Conservation (phyloP, 257 asterid genomes). For the Rehmannia glutinosa region DNA sequence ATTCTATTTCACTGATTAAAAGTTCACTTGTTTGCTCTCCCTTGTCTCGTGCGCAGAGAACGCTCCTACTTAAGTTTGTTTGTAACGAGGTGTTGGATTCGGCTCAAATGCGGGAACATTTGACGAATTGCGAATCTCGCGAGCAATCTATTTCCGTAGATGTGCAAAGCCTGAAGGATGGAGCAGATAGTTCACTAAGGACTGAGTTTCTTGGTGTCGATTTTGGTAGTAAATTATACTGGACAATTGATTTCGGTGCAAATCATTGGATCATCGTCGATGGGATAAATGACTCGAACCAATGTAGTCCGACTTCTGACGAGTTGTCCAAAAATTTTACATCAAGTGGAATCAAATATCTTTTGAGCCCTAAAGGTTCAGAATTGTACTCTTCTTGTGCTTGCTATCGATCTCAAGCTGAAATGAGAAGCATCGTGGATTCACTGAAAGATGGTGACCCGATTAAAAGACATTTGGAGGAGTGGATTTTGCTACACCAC, state of each 20-base stretch:
- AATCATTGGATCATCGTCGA: background rate
- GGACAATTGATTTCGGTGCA: background rate
- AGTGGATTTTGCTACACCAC: background rate
- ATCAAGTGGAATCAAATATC: too few relatives aligned
- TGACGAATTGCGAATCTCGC: background rate
- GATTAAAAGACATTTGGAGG: background rate
- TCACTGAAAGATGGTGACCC: background rate
- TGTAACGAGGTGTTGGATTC: background rate
- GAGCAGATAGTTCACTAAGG: background rate
- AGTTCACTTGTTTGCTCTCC: too few relatives aligned
- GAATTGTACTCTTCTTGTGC: too few relatives aligned
- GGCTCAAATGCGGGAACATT: background rate
- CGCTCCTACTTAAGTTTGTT: background rate
- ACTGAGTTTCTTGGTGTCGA: conserved; percentile 11
- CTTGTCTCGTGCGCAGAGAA: background rate
- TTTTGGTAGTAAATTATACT: background rate
- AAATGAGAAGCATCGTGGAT: background rate
- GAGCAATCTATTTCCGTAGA: background rate
- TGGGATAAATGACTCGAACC: too few relatives aligned
- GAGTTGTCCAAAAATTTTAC: background rate
- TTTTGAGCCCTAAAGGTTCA: too few relatives aligned
- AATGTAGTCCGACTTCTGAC: background rate
- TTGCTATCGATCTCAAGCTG: background rate
- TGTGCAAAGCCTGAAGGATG: background rate
- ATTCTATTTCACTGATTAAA: background rate